Conservation (phyloP, 2,329 filamentous ascomycete species). For the Epichloe typhina region DNA sequence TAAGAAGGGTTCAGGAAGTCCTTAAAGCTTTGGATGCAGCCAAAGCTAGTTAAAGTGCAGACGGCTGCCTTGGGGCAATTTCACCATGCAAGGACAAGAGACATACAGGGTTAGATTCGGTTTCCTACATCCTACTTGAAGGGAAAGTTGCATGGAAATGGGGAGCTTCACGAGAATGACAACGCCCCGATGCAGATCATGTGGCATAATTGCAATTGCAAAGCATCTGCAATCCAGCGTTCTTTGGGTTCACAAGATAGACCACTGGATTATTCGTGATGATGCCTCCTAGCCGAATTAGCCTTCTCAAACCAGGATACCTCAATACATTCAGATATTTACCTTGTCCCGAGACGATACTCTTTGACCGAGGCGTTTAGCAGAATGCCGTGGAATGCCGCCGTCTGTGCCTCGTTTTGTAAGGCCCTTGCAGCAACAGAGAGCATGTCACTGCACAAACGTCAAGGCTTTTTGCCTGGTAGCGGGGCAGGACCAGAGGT, state of each 20-base stretch:
- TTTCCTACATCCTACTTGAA: neutral
- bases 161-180: neutral
- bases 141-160: neutral
- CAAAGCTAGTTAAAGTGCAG: constrained; percentile 10
- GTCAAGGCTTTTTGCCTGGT: too few relatives aligned
- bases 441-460: too few relatives aligned
- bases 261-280: neutral
- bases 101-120: neutral
- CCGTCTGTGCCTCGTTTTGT: too few relatives aligned
- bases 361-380: neutral
- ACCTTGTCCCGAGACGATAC: neutral
- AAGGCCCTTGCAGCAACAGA: too few relatives aligned
- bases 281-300: neutral
- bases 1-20: constrained; percentile 56
- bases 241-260: neutral
- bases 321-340: neutral
- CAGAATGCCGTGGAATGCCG: neutral
- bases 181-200: neutral
- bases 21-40: constrained; percentile 49
- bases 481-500: neutral
- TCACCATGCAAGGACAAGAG: neutral
- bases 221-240: neutral
- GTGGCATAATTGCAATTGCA: neutral
- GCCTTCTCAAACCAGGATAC: neutral
- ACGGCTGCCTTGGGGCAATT: neutral